Evolutionary conservation across 2,329 filamentous ascomycete species (phyloP).

Genomic region (Aspergillus melleus): DNA sequence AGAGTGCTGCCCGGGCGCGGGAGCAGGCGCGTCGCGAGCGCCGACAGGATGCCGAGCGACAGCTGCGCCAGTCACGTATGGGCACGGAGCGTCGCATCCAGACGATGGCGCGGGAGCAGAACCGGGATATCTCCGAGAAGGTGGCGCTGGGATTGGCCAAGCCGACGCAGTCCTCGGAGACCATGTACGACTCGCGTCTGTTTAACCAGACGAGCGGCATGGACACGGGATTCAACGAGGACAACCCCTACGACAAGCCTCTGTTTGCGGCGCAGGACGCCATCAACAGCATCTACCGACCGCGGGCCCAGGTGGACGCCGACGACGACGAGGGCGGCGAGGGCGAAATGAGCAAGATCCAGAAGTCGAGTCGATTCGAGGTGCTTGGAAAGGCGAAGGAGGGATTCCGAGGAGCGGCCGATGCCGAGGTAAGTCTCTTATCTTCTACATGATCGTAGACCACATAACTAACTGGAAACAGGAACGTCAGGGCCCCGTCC

Average conservation of each 20-base stretch:
- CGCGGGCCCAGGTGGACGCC: constrained; percentile 68
- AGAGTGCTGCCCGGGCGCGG: constrained; percentile 71
- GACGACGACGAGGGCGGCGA: constrained; percentile 79
- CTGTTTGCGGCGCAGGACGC: constrained; percentile 94
- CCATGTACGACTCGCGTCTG: constrained; percentile 94
- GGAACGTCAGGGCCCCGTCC: constrained; percentile 85
- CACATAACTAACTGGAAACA: constrained; percentile 28
- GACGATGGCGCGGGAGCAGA: constrained; percentile 90
- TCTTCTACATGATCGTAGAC: neutral
- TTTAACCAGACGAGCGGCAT: constrained; percentile 96
- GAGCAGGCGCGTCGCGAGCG: constrained; percentile 76
- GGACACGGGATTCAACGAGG: constrained; percentile 90
- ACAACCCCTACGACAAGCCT: constrained; percentile 96
- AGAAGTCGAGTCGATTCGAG: constrained; percentile 83
- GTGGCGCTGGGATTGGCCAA: constrained; percentile 92
- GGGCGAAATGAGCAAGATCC: constrained; percentile 81
- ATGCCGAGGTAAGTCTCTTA: constrained; percentile 68
- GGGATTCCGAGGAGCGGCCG: constrained; percentile 80
- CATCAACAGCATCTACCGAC: constrained; percentile 90
- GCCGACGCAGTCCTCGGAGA: constrained; percentile 85
- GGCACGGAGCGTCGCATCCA: constrained; percentile 88
- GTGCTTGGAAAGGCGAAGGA: constrained; percentile 78
- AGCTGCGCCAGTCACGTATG: constrained; percentile 92
- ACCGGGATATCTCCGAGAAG: constrained; percentile 96
- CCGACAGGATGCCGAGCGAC: constrained; percentile 79